Base-by-base conservation (phyloP, 139 green algal species). In the Trebouxia sp. region DNA sequence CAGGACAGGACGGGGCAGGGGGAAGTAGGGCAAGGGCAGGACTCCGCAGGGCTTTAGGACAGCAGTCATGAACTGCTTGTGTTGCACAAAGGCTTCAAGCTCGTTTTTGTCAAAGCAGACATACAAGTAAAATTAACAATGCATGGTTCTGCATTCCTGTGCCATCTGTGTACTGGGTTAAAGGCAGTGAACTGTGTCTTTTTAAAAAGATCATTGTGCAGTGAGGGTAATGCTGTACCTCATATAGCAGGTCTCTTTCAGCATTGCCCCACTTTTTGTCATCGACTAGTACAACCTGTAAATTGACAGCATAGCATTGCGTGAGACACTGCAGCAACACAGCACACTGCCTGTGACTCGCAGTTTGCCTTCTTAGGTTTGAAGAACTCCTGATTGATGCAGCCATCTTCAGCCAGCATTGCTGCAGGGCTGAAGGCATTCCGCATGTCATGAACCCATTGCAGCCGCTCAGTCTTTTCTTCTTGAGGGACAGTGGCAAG, bases 361-460 rank as follows among this genome's bases (percentile, higher is more conserved):
- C n/a, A n/a, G n/a, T n/a, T n/a, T n/a, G n/a, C 86, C 50, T 85
- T 82, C 35, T 90, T 92, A 10, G 93, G 93, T 78, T 92, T 93
- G 88, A 97, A 97, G 47, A 92, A 96, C 3, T 91, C 87, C 84
- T 97, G 93, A 39, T 93, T 87, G 66, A 97, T 91, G 35, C 72
- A 76, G 43, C 90, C 91, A n/a, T 94, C 90, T 0, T 79, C 50
- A 0, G 79, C 58, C 6, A 93, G 48, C 90, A 96, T 94, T n/a
- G 79, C 88, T 15, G 83, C 58, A 1, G 92, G 93, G 72, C 90
- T 94, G 76, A 94, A 92, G 0, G 81, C 35, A 5, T 41, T 43
- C 2, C 93, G 84, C 89, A 96, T 93, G 0, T 84, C 30, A 0
- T 79, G 81, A 0, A 89, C 91, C 84, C 89, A 95, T 1, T 78